These are phyloP conservation scores for Chloropicon primus DNA, from an alignment of 139 green algal species.

Conservation along the genomic window DNA sequence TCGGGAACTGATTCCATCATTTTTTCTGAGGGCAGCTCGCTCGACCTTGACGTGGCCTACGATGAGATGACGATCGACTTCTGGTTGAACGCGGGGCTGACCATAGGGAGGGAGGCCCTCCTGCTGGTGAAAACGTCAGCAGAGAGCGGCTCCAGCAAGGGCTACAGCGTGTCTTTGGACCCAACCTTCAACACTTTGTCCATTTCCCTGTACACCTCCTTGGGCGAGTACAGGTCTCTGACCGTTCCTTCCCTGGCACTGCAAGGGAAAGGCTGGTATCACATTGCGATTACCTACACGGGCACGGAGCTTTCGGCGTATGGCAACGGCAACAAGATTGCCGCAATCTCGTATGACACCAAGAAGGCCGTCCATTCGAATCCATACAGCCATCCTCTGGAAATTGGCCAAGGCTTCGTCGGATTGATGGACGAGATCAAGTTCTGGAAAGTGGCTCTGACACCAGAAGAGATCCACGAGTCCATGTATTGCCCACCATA, in stretches of 20 bases:
- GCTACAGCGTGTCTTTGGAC: neutral
- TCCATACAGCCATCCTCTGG: neutral
- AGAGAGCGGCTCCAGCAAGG: neutral
- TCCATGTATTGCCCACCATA: conserved; percentile 16
- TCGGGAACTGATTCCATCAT: neutral
- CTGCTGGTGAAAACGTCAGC: neutral
- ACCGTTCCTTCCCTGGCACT: neutral
- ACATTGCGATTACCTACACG: neutral
- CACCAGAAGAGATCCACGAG: neutral
- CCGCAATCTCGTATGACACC: neutral
- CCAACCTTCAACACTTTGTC: neutral
- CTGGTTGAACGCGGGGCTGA: neutral
- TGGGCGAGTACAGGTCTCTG: neutral
- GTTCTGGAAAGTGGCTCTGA: conserved; percentile 5
- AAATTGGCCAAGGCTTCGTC: conserved; percentile 11
- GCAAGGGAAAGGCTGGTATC: neutral
- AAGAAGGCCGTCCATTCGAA: neutral
- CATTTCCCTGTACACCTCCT: neutral
- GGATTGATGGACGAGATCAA: conserved; percentile 16
- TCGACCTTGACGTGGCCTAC: neutral
- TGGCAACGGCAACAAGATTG: neutral
- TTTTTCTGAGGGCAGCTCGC: neutral
- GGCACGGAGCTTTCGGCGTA: neutral
- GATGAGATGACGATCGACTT: neutral
- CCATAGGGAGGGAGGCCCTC: neutral